Percentiles rank a stretch among this genome's conserved stretches.
Conservation (phyloP, 2,329 filamentous ascomycete genomes). For the Aspergillus arachidicola region DNA sequence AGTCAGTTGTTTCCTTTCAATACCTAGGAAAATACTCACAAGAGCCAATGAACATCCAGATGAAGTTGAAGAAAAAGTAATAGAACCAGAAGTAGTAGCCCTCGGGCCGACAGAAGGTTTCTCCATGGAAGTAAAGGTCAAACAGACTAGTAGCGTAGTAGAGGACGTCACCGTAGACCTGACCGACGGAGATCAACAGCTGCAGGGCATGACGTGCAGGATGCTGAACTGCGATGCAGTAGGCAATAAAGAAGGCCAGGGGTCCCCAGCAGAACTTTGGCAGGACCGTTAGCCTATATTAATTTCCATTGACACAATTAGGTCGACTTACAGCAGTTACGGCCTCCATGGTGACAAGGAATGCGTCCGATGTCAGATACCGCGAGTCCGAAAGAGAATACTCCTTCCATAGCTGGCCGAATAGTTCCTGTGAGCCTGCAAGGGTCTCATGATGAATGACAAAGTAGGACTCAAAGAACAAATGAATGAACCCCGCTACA, state of each 20-base stretch:
- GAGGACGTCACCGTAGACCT: constrained; percentile 59
- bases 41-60: constrained; percentile 58
- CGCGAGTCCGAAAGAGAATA: constrained; percentile 82
- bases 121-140: constrained; percentile 50
- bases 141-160: constrained; percentile 60
- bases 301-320: too few relatives aligned
- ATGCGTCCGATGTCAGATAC: constrained; percentile 75
- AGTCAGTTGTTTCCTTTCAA: background rate
- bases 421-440: constrained; percentile 65
- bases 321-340: constrained; percentile 66
- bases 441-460: constrained; percentile 63
- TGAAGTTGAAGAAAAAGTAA: constrained; percentile 59
- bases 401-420: constrained; percentile 87
- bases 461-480: constrained; percentile 77
- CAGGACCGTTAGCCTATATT: background rate
- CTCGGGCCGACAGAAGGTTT: constrained; percentile 56
- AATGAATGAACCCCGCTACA: constrained; percentile 54
- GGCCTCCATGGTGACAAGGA: constrained; percentile 81
- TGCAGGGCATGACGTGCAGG: constrained; percentile 55
- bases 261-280: constrained; percentile 56
- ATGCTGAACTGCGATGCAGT: constrained; percentile 51
- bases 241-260: constrained; percentile 54
- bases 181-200: constrained; percentile 56
- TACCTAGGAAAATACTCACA: constrained; percentile 23
- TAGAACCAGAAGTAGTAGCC: constrained; percentile 60